Percentiles rank a stretch among this genome's conserved stretches.
Evolutionary conservation across 768 basidiomycete species (phyloP).

Genomic region (Pleurotus giganteus): DNA sequence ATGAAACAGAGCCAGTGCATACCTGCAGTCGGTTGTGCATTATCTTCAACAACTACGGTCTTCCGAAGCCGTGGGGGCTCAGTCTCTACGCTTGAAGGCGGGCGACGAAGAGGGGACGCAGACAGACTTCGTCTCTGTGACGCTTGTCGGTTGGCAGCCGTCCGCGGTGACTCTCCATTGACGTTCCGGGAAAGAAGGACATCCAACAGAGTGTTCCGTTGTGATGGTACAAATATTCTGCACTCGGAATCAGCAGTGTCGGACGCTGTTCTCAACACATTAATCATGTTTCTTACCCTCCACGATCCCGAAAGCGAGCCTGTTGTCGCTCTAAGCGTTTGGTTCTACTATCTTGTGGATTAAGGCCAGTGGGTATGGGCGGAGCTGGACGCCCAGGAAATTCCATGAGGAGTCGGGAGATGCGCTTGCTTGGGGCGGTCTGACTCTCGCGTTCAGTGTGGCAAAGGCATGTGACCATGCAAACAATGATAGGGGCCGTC

Average conservation of each 20-base stretch:
- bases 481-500: too few species aligned
- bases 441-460: too few species aligned
- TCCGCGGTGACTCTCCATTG: constrained; percentile 44
- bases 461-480: too few species aligned
- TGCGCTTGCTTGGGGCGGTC: too few species aligned
- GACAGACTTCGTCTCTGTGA: neutral
- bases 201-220: constrained; percentile 46
- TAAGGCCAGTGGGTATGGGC: constrained; percentile 11
- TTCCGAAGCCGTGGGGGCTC: neutral
- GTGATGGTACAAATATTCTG: constrained; percentile 55
- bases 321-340: constrained; percentile 62
- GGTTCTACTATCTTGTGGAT: constrained; percentile 59
- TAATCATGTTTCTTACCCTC: constrained; percentile 42
- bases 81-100: neutral
- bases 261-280: neutral
- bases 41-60: neutral
- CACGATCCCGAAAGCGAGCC: constrained; percentile 65
- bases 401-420: neutral
- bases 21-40: neutral
- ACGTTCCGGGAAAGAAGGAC: constrained; percentile 48
- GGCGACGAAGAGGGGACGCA: neutral
- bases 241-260: neutral
- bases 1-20: neutral
- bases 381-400: neutral
- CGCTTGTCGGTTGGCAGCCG: neutral